Conservation (phyloP, 805 yeast species). For the Cyberlindnera americana region DNA sequence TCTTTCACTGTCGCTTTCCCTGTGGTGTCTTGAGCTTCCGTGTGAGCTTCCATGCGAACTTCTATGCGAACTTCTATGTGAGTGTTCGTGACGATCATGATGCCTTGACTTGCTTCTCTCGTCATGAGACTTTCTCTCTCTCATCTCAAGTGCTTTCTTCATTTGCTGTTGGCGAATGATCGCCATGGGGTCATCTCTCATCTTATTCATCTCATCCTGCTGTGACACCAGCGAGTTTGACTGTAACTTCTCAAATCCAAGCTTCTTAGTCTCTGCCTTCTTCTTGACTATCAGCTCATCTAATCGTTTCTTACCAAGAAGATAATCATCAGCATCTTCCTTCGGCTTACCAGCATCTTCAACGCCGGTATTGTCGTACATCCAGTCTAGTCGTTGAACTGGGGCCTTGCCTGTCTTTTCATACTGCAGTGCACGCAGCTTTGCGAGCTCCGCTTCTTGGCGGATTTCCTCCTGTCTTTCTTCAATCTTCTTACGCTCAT, state of each 20-base stretch:
- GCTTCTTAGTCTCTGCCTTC: constrained; percentile 19
- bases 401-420: constrained; percentile 37
- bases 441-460: constrained; percentile 57
- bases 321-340: constrained; percentile 45
- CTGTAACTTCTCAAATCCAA: constrained; percentile 24
- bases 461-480: constrained; percentile 62
- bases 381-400: constrained; percentile 69
- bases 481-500: constrained; percentile 62
- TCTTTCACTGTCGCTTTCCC: not conserved
- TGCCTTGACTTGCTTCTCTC: not conserved
- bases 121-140: constrained; percentile 16
- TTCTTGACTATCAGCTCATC: constrained; percentile 34
- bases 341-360: constrained; percentile 26
- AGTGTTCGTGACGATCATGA: not conserved
- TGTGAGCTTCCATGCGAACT: no score
- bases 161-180: constrained; percentile 21
- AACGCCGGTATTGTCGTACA: constrained; percentile 60
- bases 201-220: constrained; percentile 44
- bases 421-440: constrained; percentile 46
- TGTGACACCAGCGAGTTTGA: constrained; percentile 23
- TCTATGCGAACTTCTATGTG: not conserved
- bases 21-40: no score
- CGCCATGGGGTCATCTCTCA: constrained; percentile 30
- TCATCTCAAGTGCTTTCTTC: constrained; percentile 20
- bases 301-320: constrained; percentile 49